Evolutionary conservation across 2,329 filamentous ascomycete genomes (phyloP).

Genomic region (Venturia pyrina): DNA sequence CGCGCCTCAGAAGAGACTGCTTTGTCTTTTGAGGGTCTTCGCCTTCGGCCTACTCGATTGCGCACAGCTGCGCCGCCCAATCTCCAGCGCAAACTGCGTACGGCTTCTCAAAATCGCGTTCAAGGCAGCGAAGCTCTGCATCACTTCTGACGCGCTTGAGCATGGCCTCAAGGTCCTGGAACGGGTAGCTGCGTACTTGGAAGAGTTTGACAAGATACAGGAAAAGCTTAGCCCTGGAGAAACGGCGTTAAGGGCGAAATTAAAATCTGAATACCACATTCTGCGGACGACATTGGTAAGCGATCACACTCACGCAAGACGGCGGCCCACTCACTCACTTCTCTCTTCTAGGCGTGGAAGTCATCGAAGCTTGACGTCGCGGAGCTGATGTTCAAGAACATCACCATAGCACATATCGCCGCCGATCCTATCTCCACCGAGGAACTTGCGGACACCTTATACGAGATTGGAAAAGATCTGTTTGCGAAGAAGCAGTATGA

Average conservation of each 20-base stretch:
- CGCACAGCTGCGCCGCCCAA: constrained; percentile 29
- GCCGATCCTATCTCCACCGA: constrained; percentile 46
- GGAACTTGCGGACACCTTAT: constrained; percentile 54
- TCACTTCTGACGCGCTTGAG: constrained; percentile 48
- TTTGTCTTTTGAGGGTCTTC: constrained; percentile 37
- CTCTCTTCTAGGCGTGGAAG: constrained; percentile 54
- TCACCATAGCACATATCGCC: constrained; percentile 22
- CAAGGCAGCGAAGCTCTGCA: constrained; percentile 52
- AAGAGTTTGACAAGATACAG: constrained; percentile 18
- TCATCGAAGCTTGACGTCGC: constrained; percentile 64
- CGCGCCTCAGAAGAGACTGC: neutral
- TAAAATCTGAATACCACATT: constrained; percentile 54
- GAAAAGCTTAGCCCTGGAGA: constrained; percentile 18
- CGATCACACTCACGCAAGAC: constrained; percentile 1
- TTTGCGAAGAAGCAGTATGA: constrained; percentile 42
- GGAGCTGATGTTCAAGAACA: constrained; percentile 64
- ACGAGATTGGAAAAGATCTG: constrained; percentile 59
- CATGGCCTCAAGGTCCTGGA: constrained; percentile 53
- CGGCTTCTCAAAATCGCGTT: constrained; percentile 59
- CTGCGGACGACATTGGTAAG: constrained; percentile 58
- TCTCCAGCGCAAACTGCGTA: constrained; percentile 25
- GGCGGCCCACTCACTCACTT: neutral
- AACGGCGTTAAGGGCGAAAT: constrained; percentile 24
- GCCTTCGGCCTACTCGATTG: constrained; percentile 59
- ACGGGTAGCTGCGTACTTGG: constrained; percentile 47